A percentile compares a stretch with the other conserved stretches of the same genome.
Conservation (phyloP, 495 filamentous ascomycete genomes). For the Achaetomiella virescens region DNA sequence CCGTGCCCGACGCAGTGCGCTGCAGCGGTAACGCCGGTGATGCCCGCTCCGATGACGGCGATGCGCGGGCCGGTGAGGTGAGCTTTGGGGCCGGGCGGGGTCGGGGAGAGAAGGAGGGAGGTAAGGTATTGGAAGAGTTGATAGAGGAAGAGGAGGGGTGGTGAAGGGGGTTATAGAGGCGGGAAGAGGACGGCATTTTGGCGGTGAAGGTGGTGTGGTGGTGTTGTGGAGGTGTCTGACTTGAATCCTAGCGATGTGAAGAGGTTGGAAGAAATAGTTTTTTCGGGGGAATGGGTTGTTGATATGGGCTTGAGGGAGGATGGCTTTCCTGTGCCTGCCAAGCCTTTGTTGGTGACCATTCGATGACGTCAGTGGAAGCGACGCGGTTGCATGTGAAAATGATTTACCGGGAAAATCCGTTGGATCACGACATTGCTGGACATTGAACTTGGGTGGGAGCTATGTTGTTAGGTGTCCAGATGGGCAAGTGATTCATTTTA, state of each 20-base stretch:
- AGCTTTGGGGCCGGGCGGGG: slow-evolving; percentile 54
- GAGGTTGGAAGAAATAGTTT: background rate
- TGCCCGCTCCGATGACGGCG: slow-evolving; percentile 75
- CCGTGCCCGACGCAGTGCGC: slow-evolving; percentile 84
- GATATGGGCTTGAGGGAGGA: background rate
- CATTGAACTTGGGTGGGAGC: too few species aligned
- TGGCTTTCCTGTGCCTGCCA: background rate
- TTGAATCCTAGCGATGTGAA: too few species aligned
- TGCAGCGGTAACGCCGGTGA: slow-evolving; percentile 77
- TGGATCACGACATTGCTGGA: background rate
- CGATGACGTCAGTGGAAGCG: background rate
- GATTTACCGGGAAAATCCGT: background rate
- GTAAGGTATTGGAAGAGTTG: slow-evolving; percentile 61
- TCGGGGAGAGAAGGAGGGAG: slow-evolving; percentile 60
- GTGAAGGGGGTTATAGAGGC: slow-evolving; percentile 15
- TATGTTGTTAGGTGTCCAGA: background rate
- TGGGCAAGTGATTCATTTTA: too few species aligned
- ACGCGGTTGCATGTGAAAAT: slow-evolving; percentile 2
- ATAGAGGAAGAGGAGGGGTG: slow-evolving; percentile 57
- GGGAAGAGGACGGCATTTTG: slow-evolving; percentile 3
- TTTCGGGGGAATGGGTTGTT: too few species aligned
- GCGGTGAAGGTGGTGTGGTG: too few species aligned
- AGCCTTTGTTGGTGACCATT: background rate
- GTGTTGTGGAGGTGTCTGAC: too few species aligned
- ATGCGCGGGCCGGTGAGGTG: slow-evolving; percentile 55